A percentile compares a stretch with the other conserved stretches of the same genome.
Evolutionary conservation across 208 protist genomes (phyloP).

Genomic region (Leishmania martiniquensis): DNA sequence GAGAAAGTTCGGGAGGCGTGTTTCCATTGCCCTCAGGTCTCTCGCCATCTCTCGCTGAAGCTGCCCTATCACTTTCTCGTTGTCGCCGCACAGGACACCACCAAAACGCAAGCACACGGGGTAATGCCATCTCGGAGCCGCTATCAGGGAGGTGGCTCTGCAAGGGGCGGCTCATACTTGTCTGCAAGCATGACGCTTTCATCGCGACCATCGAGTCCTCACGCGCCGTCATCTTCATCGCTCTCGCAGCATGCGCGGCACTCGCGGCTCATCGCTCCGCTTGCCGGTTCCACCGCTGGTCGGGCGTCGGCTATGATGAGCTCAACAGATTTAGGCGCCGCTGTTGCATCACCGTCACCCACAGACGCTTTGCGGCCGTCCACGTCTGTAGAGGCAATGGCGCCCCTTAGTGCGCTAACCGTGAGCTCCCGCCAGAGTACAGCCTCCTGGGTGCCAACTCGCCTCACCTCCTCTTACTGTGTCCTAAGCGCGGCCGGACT

Average conservation of each 20-base stretch:
- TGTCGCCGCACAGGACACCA: not conserved
- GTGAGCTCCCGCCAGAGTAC: not conserved
- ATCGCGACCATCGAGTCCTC: not conserved
- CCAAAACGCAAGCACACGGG: not conserved
- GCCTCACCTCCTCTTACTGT: conserved; percentile 76
- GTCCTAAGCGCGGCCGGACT: conserved; percentile 71
- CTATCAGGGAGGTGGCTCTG: conserved; percentile 1
- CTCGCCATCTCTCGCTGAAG: not conserved
- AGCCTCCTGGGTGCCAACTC: conserved; percentile 59
- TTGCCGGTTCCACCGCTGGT: not conserved
- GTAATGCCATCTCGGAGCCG: conserved; percentile 2
- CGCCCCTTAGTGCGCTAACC: conserved; percentile 6
- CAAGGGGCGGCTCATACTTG: not conserved
- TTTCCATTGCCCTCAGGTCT: not conserved
- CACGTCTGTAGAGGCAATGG: conserved; percentile 18
- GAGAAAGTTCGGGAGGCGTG: not conserved
- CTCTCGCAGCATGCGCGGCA: conserved; percentile 14
- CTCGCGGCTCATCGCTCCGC: not conserved
- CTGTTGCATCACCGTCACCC: conserved; percentile 6
- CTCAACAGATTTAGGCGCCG: not conserved
- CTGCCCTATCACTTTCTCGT: not conserved
- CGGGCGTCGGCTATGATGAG: not conserved
- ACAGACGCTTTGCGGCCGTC: not conserved
- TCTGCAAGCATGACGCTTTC: not conserved
- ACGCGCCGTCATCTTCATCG: not conserved